Conservation (phyloP, 805 yeast genomes). For the Candida verbasci region DNA sequence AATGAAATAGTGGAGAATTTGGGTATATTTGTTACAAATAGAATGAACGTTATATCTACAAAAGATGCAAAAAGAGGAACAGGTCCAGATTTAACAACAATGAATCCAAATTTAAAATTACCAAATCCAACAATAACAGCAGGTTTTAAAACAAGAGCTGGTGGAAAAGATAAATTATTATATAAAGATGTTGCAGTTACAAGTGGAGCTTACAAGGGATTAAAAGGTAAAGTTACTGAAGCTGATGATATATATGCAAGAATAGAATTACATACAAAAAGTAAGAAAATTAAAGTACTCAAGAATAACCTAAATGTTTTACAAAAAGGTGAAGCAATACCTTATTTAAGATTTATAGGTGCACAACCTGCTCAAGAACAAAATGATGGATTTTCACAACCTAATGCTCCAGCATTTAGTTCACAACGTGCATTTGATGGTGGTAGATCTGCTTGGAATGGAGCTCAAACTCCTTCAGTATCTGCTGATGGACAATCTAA, state of each 20-base stretch:
- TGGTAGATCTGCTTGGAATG: constrained; percentile 52
- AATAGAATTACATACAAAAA: constrained; percentile 89
- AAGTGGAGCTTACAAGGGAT: constrained; percentile 92
- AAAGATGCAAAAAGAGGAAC: constrained; percentile 63
- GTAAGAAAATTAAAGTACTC: constrained; percentile 79
- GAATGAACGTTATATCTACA: constrained; percentile 75
- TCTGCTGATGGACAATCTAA: constrained; percentile 18
- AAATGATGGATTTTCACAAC: constrained; percentile 11
- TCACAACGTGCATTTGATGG: constrained; percentile 12
- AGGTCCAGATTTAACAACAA: constrained; percentile 67
- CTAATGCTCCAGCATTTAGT: constrained; percentile 29
- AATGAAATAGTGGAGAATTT: constrained; percentile 77
- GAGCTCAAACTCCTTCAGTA: constrained; percentile 19
- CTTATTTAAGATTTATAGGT: constrained; percentile 76
- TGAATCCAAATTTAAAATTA: constrained; percentile 78
- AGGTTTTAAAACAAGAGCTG: constrained; percentile 45
- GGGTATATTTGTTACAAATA: constrained; percentile 83
- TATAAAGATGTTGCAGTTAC: constrained; percentile 83
- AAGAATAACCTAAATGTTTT: constrained; percentile 72
- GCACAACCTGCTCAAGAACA: constrained; percentile 20
- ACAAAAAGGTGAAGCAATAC: constrained; percentile 65
- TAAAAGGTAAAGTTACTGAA: constrained; percentile 88
- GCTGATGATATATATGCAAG: constrained; percentile 90
- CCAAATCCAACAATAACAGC: constrained; percentile 44
- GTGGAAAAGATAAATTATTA: constrained; percentile 78